Conservation (phyloP, 306 rosid species). For the Cucurbita argyrosperma region DNA sequence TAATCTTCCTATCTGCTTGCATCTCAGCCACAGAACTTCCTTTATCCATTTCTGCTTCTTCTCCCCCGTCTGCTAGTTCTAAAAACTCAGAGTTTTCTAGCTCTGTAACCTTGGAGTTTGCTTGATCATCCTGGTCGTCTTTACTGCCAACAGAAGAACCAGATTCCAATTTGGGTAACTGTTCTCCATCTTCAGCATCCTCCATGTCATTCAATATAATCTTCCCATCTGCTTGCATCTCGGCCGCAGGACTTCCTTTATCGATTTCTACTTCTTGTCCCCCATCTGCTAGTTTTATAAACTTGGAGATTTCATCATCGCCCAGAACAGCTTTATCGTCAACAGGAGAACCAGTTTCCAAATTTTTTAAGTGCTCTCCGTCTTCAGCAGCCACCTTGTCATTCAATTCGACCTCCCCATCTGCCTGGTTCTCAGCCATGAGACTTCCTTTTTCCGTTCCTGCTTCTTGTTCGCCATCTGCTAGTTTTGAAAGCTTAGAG, state of each 20-base stretch:
- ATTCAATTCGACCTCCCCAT: constrained; percentile 7
- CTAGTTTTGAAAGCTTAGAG: constrained; percentile 11
- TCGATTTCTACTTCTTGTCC: not conserved
- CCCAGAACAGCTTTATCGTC: not conserved
- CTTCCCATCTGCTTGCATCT: constrained; percentile 8
- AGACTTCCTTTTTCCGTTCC: not conserved
- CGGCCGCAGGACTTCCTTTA: not conserved
- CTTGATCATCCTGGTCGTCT: not conserved
- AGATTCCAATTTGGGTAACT: not conserved
- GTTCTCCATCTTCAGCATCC: constrained; percentile 2
- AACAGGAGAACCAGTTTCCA: not conserved
- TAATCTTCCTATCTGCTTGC: constrained; percentile 2
- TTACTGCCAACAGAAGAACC: not conserved
- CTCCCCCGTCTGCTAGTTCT: constrained; percentile 10
- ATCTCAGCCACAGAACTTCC: constrained; percentile 6
- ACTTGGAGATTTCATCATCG: constrained; percentile 2
- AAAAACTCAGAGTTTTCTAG: constrained; percentile 6
- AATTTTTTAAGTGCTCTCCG: not conserved
- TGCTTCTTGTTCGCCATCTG: not conserved
- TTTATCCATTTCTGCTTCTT: not conserved
- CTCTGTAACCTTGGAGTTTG: constrained; percentile 13
- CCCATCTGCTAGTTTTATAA: constrained; percentile 10
- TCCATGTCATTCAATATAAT: constrained; percentile 11
- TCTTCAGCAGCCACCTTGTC: constrained; percentile 12
- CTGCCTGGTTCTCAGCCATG: constrained; percentile 7